These are phyloP conservation scores for Zygosaccharomyces lentus DNA, from an alignment of 805 yeast genomes.

Conservation along the genomic window DNA sequence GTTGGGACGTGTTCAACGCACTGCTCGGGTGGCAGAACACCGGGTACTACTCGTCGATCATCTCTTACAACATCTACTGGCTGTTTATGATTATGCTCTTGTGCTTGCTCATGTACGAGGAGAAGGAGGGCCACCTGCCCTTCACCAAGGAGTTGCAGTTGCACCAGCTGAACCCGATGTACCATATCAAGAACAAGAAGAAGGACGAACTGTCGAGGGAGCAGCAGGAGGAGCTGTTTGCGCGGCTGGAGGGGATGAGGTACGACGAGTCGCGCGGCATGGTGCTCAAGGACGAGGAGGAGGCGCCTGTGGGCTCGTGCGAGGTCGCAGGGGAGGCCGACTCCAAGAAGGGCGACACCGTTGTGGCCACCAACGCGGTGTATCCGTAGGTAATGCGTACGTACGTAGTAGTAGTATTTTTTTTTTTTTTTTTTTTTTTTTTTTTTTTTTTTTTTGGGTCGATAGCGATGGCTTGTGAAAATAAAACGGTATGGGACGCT, in stretches of 20 bases:
- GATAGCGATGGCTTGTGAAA: too few species aligned
- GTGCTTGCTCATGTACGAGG: conserved; percentile 70
- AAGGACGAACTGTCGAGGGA: conserved; percentile 49
- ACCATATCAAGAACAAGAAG: conserved; percentile 65
- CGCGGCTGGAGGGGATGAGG: conserved; percentile 37
- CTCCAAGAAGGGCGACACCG: background rate
- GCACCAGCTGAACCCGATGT: conserved; percentile 64
- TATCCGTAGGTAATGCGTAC: background rate
- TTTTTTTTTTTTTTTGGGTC: too few species aligned
- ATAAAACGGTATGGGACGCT: too few species aligned
- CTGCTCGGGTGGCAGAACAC: conserved; percentile 96
- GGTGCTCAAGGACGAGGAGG: background rate
- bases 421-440: background rate
- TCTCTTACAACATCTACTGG: conserved; percentile 91
- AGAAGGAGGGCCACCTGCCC: conserved; percentile 78
- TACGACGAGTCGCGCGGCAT: conserved; percentile 38
- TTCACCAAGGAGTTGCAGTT: conserved; percentile 48
- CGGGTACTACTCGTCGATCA: conserved; percentile 88
- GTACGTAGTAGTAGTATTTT: background rate
- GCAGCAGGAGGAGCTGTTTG: conserved; percentile 53
- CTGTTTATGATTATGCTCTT: conserved; percentile 53
- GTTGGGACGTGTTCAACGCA: conserved; percentile 97
- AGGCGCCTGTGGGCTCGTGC: background rate
- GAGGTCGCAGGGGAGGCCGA: background rate
- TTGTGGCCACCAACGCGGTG: background rate